These are phyloP conservation scores for Sporisorium sorghi DNA, from an alignment of 1,284 basidiomycete genomes.

Conservation along the genomic window DNA sequence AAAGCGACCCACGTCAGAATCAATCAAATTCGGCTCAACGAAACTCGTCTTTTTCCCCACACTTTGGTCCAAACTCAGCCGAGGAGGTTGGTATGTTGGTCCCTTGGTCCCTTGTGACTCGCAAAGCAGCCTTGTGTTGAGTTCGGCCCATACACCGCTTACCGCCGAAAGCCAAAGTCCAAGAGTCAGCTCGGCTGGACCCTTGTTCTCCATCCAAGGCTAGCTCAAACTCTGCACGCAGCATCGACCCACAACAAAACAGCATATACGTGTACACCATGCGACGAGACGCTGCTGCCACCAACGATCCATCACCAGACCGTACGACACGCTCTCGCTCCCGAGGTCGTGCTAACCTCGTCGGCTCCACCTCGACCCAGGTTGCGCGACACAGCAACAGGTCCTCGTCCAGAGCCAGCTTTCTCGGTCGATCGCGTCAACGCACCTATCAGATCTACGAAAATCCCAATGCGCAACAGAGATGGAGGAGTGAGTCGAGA, in stretches of 20 bases:
- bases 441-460: constrained; percentile 43
- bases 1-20: no score
- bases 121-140: neutral
- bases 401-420: constrained; percentile 44
- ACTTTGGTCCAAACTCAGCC: neutral
- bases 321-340: constrained; percentile 23
- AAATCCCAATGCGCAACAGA: constrained; percentile 2
- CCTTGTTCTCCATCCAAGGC: neutral
- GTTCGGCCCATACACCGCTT: constrained; percentile 11
- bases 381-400: constrained; percentile 19
- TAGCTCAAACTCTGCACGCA: neutral
- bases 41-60: constrained; percentile 5
- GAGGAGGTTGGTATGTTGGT: no score
- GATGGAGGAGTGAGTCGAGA: constrained; percentile 39
- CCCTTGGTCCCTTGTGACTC: neutral
- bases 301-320: constrained; percentile 21
- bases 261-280: neutral
- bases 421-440: constrained; percentile 41
- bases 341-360: constrained; percentile 28
- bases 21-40: no score
- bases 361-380: constrained; percentile 20
- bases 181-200: neutral
- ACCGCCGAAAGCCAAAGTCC: constrained; percentile 3
- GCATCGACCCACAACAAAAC: neutral
- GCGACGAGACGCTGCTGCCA: constrained; percentile 7